phyloP scores from a whole-genome alignment of 768 basidiomycete species.

The Wakefieldia striispora region DNA sequence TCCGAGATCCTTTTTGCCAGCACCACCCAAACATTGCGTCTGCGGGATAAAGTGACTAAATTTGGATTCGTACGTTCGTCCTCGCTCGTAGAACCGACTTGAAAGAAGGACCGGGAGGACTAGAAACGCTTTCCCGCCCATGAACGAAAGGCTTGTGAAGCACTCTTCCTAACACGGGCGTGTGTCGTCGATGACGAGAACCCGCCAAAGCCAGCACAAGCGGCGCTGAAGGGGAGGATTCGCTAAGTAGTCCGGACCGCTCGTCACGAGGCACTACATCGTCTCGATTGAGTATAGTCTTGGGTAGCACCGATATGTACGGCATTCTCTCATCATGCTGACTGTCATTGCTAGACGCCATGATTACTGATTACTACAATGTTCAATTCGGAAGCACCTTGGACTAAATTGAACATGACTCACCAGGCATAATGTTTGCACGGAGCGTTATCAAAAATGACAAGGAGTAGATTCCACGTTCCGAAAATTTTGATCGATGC shows the following conservation, averaged over 20 bases:
- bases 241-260: conserved; percentile 5
- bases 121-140: background rate
- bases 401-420: background rate
- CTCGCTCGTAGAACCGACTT: background rate
- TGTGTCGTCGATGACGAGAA: background rate
- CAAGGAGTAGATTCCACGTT: background rate
- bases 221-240: background rate
- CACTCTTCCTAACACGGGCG: conserved; percentile 1
- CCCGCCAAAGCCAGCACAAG: background rate
- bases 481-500: no score
- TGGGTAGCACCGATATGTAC: conserved; percentile 8
- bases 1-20: background rate
- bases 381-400: background rate
- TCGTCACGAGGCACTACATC: background rate
- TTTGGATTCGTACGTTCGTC: background rate
- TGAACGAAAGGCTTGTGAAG: background rate
- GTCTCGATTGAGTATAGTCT: background rate
- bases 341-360: background rate
- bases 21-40: background rate
- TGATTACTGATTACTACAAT: no score
- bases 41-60: background rate
- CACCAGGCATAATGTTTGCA: background rate
- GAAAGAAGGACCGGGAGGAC: background rate
- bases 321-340: conserved; percentile 6
- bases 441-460: no score